Conservation (phyloP, 2,329 filamentous ascomycete genomes). For the Beauveria medogensis region DNA sequence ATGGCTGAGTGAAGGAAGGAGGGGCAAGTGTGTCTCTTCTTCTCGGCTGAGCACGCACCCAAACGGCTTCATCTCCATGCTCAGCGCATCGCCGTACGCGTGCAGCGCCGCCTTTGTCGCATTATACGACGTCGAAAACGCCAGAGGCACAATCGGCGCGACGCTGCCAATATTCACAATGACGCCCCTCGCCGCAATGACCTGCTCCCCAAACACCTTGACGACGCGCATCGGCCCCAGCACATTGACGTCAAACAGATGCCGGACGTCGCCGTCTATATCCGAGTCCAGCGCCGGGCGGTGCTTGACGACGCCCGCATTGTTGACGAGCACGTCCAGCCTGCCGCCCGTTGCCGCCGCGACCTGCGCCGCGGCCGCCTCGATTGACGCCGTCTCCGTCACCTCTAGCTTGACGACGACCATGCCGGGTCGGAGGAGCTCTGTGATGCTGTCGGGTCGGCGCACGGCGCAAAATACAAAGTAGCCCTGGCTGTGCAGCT, state of each 20-base stretch:
- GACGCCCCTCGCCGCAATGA: constrained; percentile 17
- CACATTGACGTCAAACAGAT: constrained; percentile 11
- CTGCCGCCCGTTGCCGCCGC: not conserved
- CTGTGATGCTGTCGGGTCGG: not conserved
- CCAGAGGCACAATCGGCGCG: constrained; percentile 16
- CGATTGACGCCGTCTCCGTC: constrained; percentile 4
- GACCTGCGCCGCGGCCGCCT: constrained; percentile 1
- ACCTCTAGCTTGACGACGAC: constrained; percentile 6
- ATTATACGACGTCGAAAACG: constrained; percentile 17
- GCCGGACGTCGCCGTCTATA: constrained; percentile 8
- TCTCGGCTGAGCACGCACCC: constrained; percentile 13
- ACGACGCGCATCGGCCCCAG: constrained; percentile 16
- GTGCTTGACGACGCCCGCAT: constrained; percentile 8
- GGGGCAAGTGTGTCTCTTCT: no score
- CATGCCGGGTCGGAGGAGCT: constrained; percentile 4
- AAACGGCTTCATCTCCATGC: constrained; percentile 19
- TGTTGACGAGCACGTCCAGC: constrained; percentile 13
- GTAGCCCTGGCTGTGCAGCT: constrained; percentile 10
- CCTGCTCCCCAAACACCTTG: constrained; percentile 14
- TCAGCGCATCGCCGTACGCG: constrained; percentile 15
- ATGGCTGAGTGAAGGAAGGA: no score
- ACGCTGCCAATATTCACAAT: constrained; percentile 20
- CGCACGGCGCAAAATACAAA: constrained; percentile 11
- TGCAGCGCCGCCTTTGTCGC: constrained; percentile 18
- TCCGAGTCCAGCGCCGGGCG: constrained; percentile 11